A percentile compares a stretch with the other conserved stretches of the same genome.
Evolutionary conservation across 768 basidiomycete species (phyloP).

Genomic region (Pholiota microspora): DNA sequence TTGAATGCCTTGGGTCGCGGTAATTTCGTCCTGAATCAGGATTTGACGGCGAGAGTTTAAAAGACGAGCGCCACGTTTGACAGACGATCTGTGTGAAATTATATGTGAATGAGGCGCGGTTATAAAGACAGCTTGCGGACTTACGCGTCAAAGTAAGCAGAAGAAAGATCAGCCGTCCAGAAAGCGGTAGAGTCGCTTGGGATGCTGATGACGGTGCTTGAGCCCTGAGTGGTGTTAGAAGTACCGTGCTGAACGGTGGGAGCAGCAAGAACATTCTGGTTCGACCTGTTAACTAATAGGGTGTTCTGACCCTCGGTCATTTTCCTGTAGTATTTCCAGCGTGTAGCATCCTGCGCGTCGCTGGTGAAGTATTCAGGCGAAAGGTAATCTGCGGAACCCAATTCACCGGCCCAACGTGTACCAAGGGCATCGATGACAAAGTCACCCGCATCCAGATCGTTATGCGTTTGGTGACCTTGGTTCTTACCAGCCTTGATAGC

Average conservation of each 20-base stretch:
- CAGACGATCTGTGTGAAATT: slow-evolving; percentile 47
- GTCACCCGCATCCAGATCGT: slow-evolving; percentile 92
- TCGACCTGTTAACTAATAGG: slow-evolving; percentile 66
- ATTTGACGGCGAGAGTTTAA: slow-evolving; percentile 86
- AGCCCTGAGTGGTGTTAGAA: slow-evolving; percentile 68
- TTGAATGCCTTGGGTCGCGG: slow-evolving; percentile 52
- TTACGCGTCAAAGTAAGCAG: slow-evolving; percentile 74
- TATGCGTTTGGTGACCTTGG: slow-evolving; percentile 89
- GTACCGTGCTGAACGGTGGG: slow-evolving; percentile 56
- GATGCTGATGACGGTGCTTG: slow-evolving; percentile 74
- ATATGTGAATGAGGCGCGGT: slow-evolving; percentile 14
- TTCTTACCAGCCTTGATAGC: slow-evolving; percentile 86
- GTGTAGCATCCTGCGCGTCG: slow-evolving; percentile 62
- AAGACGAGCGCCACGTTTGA: slow-evolving; percentile 81
- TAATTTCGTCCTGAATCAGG: slow-evolving; percentile 91
- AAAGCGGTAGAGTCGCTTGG: slow-evolving; percentile 73
- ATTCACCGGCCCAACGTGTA: slow-evolving; percentile 91
- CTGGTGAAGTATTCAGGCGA: slow-evolving; percentile 74
- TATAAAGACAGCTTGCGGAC: slow-evolving; percentile 25
- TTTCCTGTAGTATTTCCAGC: slow-evolving; percentile 96
- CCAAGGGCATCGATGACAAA: slow-evolving; percentile 96
- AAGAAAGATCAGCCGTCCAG: slow-evolving; percentile 75
- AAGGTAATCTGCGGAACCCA: slow-evolving; percentile 84
- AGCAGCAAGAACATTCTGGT: slow-evolving; percentile 76
- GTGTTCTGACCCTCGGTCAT: slow-evolving; percentile 98